Evolutionary conservation across 805 yeast genomes (phyloP).

Genomic region (Suhomyces prunicola): DNA sequence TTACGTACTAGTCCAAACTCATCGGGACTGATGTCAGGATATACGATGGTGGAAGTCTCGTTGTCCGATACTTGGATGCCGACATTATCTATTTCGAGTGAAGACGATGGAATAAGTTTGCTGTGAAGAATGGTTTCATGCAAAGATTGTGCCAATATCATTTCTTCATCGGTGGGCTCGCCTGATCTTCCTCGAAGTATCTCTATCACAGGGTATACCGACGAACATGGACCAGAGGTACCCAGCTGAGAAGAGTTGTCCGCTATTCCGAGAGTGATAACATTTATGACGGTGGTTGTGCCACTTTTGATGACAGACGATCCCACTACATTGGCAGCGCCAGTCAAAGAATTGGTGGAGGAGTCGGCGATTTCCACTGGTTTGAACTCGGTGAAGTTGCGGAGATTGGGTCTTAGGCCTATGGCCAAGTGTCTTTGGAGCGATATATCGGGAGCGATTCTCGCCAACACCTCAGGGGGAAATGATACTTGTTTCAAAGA

Average conservation of each 20-base stretch:
- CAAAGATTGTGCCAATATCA: slow-evolving; percentile 63
- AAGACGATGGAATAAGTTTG: slow-evolving; percentile 43
- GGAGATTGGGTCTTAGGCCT: slow-evolving; percentile 72
- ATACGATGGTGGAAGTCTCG: slow-evolving; percentile 19
- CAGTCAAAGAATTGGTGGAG: slow-evolving; percentile 33
- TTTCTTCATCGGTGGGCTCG: slow-evolving; percentile 84
- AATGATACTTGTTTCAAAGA: slow-evolving; percentile 36
- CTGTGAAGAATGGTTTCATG: slow-evolving; percentile 60
- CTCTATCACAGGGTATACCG: slow-evolving; percentile 72
- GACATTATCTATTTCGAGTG: slow-evolving; percentile 15
- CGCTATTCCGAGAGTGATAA: slow-evolving; percentile 63
- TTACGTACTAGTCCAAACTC: slow-evolving; percentile 12
- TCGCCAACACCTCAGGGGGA: slow-evolving; percentile 77
- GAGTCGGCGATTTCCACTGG: slow-evolving; percentile 43
- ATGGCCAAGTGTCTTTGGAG: slow-evolving; percentile 72
- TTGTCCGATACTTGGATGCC: slow-evolving; percentile 16
- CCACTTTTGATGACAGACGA: slow-evolving; percentile 70
- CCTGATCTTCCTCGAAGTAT: slow-evolving; percentile 72
- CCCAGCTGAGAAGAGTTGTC: slow-evolving; percentile 45
- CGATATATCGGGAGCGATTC: slow-evolving; percentile 82
- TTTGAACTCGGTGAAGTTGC: slow-evolving; percentile 71
- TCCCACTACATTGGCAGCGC: slow-evolving; percentile 43
- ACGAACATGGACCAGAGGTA: slow-evolving; percentile 17
- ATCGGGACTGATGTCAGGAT: slow-evolving; percentile 19
- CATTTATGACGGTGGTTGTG: slow-evolving; percentile 68